phyloP scores from a whole-genome alignment of 2,329 filamentous ascomycete genomes.

The Talaromyces marneffei region DNA sequence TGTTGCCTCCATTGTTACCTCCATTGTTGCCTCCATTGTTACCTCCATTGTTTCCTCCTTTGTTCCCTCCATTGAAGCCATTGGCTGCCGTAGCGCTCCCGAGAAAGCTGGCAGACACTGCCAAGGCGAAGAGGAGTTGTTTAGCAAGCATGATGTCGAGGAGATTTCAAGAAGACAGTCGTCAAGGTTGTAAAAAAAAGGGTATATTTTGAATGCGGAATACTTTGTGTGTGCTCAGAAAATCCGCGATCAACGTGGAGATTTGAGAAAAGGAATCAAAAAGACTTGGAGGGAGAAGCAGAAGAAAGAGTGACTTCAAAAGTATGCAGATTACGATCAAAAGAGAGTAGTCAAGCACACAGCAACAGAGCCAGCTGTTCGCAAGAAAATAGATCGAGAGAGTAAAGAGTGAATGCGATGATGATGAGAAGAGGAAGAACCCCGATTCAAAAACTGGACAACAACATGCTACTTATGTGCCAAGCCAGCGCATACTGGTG shows the following conservation, averaged over 20 bases:
- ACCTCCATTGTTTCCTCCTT: constrained; percentile 6
- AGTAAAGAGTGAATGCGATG: constrained; percentile 6
- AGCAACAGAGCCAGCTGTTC: constrained; percentile 8
- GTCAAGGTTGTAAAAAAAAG: background rate
- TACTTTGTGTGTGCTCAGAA: background rate
- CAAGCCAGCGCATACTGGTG: background rate
- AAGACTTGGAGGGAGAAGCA: background rate
- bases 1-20: constrained; percentile 14
- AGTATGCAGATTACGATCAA: background rate
- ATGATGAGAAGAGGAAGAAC: constrained; percentile 1
- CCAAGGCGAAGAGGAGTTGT: background rate
- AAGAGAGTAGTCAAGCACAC: background rate
- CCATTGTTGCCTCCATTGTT: constrained; percentile 23
- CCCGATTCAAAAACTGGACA: background rate
- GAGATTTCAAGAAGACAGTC: background rate
- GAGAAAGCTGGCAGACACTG: background rate
- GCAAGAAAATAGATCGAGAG: background rate
- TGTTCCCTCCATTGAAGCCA: background rate
- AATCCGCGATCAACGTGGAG: constrained; percentile 5
- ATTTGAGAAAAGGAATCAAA: background rate
- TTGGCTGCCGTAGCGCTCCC: background rate
- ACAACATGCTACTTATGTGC: constrained; percentile 3
- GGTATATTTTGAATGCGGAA: background rate
- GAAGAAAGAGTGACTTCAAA: background rate
- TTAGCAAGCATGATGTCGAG: background rate